Evolutionary conservation across 2,329 filamentous ascomycete genomes (phyloP), one percentile per base, ranked within the genome.

Genomic region (Trichoderma sp.): DNA sequence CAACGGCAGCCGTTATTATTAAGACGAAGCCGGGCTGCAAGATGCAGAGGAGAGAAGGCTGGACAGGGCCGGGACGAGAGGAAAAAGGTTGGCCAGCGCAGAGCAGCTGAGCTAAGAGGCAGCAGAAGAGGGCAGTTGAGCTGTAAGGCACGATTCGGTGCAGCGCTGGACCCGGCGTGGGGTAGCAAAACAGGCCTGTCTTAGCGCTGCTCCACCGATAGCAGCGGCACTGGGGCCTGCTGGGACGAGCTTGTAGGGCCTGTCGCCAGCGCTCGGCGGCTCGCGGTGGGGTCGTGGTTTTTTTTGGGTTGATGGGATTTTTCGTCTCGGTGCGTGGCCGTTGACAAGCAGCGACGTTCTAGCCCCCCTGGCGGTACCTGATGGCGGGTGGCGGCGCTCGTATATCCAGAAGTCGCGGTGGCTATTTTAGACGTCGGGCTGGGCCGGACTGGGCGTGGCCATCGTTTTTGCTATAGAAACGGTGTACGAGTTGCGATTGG

Each of bases 341-440:
- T 65, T 31, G 60, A 65, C 62, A 65, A 47, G 40, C 40, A 43
- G 3, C 33, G 16, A 8, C 43, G 65, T 56, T 60, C 61, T 31
- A 56, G 21, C 40, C 33, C 31, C 59, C 53, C 59, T 56, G 57
- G 53, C 53, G 49, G 63, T 59, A 59, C 55, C 49, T 52, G 24
- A 19, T 43, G 61, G 49, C 11, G 29, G 61, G 43, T 55, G 61
- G 53, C 10, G 33, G 64, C 37, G 27, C 64, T 52, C 64, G 64
- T 67, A 37, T 67, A 37, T 67, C n/a, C 55, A 49, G 31, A 67
- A 24, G 64, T 66, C 40, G 33, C n/a, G 31, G 19, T 35, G 61
- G 61, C 55, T 66, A 65, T 60, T 66, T 49, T 59, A 69, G 52
- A 66, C 47, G 68, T 69, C 68, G 68, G 68, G 56, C 68, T 60